Conservation (phyloP, 192 early-diverging fungal genomes). For the Gigaspora rosea region DNA sequence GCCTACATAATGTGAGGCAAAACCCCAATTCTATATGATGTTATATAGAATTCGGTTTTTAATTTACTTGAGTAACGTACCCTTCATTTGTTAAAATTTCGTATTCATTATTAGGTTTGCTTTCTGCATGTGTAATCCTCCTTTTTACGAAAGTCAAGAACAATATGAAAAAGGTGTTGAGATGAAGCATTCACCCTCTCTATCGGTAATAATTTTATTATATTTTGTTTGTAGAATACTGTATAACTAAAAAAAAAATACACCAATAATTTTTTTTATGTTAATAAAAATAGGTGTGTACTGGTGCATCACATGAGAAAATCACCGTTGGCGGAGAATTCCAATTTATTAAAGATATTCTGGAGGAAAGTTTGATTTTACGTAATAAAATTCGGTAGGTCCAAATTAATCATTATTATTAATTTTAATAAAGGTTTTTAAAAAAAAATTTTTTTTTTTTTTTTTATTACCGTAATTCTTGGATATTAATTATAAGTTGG, state of each 20-base stretch:
- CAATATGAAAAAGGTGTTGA: constrained; percentile 55
- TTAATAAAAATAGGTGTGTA: constrained; percentile 48
- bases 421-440: neutral
- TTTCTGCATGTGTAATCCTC: constrained; percentile 93
- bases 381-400: constrained; percentile 42
- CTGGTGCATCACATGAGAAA: constrained; percentile 69
- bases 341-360: constrained; percentile 65
- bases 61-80: no score
- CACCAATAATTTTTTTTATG: neutral
- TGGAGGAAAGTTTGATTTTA: constrained; percentile 62
- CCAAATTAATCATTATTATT: neutral
- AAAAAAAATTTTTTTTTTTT: neutral
- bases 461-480: neutral
- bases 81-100: neutral
- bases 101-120: constrained; percentile 41
- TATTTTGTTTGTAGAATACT: no score
- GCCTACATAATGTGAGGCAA: no score
- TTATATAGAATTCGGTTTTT: no score
- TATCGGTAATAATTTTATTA: neutral
- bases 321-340: constrained; percentile 81
- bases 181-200: constrained; percentile 55
- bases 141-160: constrained; percentile 70
- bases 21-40: no score
- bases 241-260: no score
- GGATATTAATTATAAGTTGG: constrained; percentile 51